These are phyloP conservation scores for Sapria himalayana DNA, from an alignment of 345 rosid species.

Conservation along the genomic window DNA sequence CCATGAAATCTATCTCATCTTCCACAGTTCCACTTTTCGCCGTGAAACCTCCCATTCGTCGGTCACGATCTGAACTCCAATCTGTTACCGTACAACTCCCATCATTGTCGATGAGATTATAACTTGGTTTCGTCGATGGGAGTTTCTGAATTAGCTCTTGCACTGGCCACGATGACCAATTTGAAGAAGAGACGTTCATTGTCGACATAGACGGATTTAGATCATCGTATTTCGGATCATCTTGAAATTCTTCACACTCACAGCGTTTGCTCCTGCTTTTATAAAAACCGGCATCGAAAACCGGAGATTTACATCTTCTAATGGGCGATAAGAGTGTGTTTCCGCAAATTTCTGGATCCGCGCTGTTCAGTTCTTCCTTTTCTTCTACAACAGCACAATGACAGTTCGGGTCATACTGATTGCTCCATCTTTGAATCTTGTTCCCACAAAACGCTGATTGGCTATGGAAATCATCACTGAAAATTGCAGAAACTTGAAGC, in stretches of 20 bases:
- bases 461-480: slow-evolving; percentile 40
- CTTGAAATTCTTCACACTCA: slow-evolving; percentile 23
- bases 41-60: neutral
- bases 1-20: slow-evolving; percentile 15
- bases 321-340: slow-evolving; percentile 72
- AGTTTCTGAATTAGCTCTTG: slow-evolving; percentile 15
- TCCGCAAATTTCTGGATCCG: slow-evolving; percentile 19
- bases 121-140: slow-evolving; percentile 12
- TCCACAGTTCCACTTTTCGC: slow-evolving; percentile 4
- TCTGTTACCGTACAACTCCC: slow-evolving; percentile 7
- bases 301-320: slow-evolving; percentile 51
- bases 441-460: slow-evolving; percentile 15
- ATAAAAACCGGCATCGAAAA: slow-evolving; percentile 14
- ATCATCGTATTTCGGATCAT: slow-evolving; percentile 30
- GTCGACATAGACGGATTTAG: slow-evolving; percentile 15
- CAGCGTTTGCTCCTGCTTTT: slow-evolving; percentile 13
- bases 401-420: slow-evolving; percentile 36
- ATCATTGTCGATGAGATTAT: slow-evolving; percentile 9
- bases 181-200: too few species aligned
- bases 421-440: slow-evolving; percentile 64
- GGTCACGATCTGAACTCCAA: neutral
- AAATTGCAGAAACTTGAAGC: slow-evolving; percentile 76
- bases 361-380: slow-evolving; percentile 20
- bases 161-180: too few species aligned
- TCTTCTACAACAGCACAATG: slow-evolving; percentile 30